Evolutionary conservation across 768 basidiomycete species (phyloP).

Genomic region (Lepiota brunneoincarnata): DNA sequence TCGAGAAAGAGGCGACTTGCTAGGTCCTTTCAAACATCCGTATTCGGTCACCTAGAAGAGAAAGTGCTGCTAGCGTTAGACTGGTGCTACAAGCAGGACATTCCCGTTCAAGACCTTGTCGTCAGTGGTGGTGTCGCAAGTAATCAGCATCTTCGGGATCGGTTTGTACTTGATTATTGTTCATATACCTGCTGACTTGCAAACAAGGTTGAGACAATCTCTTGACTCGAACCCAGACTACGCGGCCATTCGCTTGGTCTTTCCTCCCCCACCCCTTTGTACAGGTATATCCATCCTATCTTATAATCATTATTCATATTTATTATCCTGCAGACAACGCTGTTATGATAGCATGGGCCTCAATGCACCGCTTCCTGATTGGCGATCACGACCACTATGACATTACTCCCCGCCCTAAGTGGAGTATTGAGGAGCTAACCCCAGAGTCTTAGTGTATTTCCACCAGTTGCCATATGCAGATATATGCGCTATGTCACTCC

Average conservation of each 20-base stretch:
- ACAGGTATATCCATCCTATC: conserved; percentile 53
- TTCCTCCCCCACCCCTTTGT: conserved; percentile 78
- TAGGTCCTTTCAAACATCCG: conserved; percentile 69
- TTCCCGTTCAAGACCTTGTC: conserved; percentile 59
- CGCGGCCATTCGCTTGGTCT: conserved; percentile 46
- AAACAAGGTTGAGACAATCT: conserved; percentile 25
- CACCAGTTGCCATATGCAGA: neutral
- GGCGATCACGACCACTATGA: conserved; percentile 60
- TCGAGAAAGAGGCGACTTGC: conserved; percentile 50
- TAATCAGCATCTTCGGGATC: conserved; percentile 64
- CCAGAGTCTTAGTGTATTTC: conserved; percentile 5
- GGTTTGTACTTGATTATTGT: conserved; percentile 38
- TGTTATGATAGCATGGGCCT: conserved; percentile 94
- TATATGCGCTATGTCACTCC: neutral
- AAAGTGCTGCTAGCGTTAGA: conserved; percentile 61
- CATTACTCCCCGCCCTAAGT: conserved; percentile 63
- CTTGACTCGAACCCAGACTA: conserved; percentile 5
- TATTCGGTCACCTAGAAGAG: conserved; percentile 68
- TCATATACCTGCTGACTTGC: neutral
- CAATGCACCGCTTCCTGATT: conserved; percentile 74
- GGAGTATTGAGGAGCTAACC: conserved; percentile 67
- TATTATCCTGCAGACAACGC: conserved; percentile 71
- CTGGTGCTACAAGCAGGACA: conserved; percentile 38
- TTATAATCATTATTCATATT: neutral
- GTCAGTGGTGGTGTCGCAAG: conserved; percentile 94